Base-by-base conservation (phyloP, 2,329 filamentous ascomycete genomes). In the Lasiodiplodia sp. region DNA sequence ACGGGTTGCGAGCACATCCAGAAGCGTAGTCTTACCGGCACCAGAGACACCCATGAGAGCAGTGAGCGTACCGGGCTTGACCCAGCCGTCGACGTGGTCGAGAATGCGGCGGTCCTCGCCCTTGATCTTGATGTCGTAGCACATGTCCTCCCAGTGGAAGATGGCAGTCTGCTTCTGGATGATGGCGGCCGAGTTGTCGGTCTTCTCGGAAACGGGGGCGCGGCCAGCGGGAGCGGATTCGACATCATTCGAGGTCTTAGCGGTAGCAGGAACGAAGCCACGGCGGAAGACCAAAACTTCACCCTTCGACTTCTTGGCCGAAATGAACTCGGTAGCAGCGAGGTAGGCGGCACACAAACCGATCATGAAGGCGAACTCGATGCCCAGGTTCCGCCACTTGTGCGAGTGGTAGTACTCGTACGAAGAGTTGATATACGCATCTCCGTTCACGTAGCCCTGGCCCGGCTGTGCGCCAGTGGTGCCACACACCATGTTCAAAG, bases 21-120 rank as follows among this genome's bases (percentile, higher is more conserved):
- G 80, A 25, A 97, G 86, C 1, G 93, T 96, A 0, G 94, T 97
- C 79, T 97, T 97, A 68, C 93, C 94, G 16, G 94, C 93, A 70
- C 94, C 93, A 37, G 72, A 70, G 11, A 70, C 71, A 56, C 71
- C 92, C 92, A 96, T 96, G 3, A 96, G 84, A 55, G 92, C 93
- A 12, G 93, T 96, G 65, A 95, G 80, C 7, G 92, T 96, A 66
- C 93, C 93, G 4, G 93, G 93, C 79, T 94, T 94, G 68, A 96
- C 92, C 91, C 92, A 96, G 40, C 93, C 93, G 75, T 95, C 91
- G 16, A 96, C 91, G 71, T 94, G 83, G 73, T 96, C 89, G 68
- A 97, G 82, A 73, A 96, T 90, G 51, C 89, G 88, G 12, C 92
- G 86, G 1, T 85, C 81, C 74, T 93, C 88, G 21, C 84, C 83